These are phyloP conservation scores for Trifolium repens DNA, from an alignment of 306 rosid genomes.

Conservation along the genomic window DNA sequence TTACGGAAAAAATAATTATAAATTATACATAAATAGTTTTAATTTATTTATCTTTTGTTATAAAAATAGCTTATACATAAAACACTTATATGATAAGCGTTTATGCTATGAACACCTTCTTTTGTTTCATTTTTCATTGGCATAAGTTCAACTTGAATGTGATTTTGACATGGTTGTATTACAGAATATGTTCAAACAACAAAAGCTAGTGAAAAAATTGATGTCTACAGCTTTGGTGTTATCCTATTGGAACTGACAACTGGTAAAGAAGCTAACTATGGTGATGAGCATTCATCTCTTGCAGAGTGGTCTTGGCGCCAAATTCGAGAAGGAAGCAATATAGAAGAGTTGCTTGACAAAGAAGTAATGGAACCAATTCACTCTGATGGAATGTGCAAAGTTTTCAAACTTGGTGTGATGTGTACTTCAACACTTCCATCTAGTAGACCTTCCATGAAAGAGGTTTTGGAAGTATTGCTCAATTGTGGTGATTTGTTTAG, in stretches of 20 bases:
- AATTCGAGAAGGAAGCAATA: constrained; percentile 43
- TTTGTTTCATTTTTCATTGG: background rate
- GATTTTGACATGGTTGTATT: constrained; percentile 19
- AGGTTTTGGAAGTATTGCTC: constrained; percentile 58
- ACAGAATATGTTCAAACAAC: constrained; percentile 71
- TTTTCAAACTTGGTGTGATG: constrained; percentile 66
- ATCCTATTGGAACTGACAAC: constrained; percentile 73
- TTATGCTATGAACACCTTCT: too few species aligned
- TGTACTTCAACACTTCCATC: constrained; percentile 62
- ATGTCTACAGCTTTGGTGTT: constrained; percentile 80
- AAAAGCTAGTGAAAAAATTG: constrained; percentile 73
- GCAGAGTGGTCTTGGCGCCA: constrained; percentile 72
- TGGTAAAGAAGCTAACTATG: constrained; percentile 65
- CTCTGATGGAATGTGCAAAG: constrained; percentile 58
- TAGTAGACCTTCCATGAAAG: constrained; percentile 75
- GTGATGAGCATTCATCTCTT: constrained; percentile 68
- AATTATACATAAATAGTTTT: background rate
- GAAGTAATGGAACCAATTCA: constrained; percentile 55
- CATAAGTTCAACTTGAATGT: background rate
- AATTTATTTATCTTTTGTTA: background rate
- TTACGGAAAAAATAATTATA: background rate
- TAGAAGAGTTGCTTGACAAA: constrained; percentile 62
- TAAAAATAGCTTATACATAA: background rate
- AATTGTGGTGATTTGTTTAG: constrained; percentile 20
- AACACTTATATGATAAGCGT: too few species aligned